Percentiles rank a stretch among this genome's conserved stretches.
These are phyloP conservation scores for Diatrype stigma DNA, from an alignment of 2,329 filamentous ascomycete species.

Conservation along the genomic window DNA sequence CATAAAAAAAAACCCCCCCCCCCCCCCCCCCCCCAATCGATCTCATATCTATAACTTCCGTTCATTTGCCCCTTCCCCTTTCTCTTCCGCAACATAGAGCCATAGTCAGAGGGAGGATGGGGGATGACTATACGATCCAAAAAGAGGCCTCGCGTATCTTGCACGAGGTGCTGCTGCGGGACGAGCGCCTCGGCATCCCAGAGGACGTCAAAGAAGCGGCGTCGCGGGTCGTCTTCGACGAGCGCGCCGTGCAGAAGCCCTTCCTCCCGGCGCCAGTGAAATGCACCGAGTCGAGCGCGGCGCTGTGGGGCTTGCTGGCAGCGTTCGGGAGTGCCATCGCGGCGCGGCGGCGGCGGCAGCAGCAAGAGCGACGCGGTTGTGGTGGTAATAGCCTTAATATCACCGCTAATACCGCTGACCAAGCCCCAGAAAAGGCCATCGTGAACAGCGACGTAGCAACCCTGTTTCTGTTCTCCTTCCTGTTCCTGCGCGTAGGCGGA, in stretches of 20 bases:
- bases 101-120: no score
- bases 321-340: conserved; percentile 25
- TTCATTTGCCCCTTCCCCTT: no score
- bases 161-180: conserved; percentile 17
- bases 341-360: no score
- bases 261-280: conserved; percentile 27
- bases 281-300: conserved; percentile 25
- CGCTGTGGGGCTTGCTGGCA: conserved; percentile 26
- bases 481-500: conserved; percentile 20
- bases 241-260: conserved; percentile 14
- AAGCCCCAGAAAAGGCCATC: conserved; percentile 17
- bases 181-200: conserved; percentile 22
- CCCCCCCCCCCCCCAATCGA: no score
- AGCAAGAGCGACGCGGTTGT: no score
- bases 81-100: no score
- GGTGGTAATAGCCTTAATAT: no score
- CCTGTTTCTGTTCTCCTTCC: conserved; percentile 26
- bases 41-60: no score
- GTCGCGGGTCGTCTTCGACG: conserved; percentile 21
- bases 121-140: conserved; percentile 22
- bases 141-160: conserved; percentile 26
- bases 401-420: neutral
- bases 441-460: conserved; percentile 26
- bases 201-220: conserved; percentile 17
- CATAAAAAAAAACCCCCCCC: no score